These are phyloP conservation scores for Calocybe gambosa DNA, from an alignment of 1,284 basidiomycete genomes.

Conservation along the genomic window DNA sequence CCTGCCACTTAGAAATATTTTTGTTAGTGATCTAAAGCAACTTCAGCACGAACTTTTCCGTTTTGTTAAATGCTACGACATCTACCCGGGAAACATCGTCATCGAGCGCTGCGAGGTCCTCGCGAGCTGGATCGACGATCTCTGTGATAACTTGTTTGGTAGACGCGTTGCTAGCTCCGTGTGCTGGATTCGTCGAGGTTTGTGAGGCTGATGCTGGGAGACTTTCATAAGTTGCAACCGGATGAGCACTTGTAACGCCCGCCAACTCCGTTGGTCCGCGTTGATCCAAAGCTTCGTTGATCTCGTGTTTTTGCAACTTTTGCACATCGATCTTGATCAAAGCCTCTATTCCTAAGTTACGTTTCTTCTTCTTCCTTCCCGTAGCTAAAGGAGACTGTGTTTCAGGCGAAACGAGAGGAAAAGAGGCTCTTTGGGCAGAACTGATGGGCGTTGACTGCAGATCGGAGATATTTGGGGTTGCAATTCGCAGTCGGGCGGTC, in stretches of 20 bases:
- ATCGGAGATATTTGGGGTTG: background rate
- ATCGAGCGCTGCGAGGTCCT: background rate
- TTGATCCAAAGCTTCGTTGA: constrained; percentile 8
- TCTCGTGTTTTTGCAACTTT: constrained; percentile 22
- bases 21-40: background rate
- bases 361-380: constrained; percentile 26
- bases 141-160: background rate
- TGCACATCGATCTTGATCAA: constrained; percentile 27
- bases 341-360: constrained; percentile 18
- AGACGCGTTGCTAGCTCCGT: background rate
- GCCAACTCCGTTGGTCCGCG: constrained; percentile 8
- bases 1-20: background rate
- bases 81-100: background rate
- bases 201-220: background rate
- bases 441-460: background rate
- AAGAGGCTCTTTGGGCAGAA: background rate
- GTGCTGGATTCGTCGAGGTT: background rate
- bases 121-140: background rate
- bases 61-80: background rate
- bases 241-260: background rate
- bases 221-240: background rate
- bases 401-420: background rate
- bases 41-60: background rate
- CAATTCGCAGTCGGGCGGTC: background rate
- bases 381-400: constrained; percentile 12